These are phyloP conservation scores for Ajuga reptans DNA, from an alignment of 305 asterid genomes.

Conservation along the genomic window DNA sequence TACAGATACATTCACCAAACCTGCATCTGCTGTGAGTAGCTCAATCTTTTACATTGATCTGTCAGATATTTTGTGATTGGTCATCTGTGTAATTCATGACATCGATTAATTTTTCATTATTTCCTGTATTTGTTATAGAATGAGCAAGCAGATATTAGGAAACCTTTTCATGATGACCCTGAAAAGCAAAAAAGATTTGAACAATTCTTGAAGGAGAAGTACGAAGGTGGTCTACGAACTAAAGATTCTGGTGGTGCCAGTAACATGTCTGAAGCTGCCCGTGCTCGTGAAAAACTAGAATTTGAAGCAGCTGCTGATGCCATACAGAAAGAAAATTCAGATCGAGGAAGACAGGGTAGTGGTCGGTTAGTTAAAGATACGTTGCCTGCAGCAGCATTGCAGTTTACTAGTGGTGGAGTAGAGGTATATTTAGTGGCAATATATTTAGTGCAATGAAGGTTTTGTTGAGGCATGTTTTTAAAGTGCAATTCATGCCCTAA, in stretches of 20 bases:
- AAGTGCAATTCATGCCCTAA: slow-evolving; percentile 5
- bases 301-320: slow-evolving; percentile 77
- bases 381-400: slow-evolving; percentile 49
- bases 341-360: slow-evolving; percentile 36
- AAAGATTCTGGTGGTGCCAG: slow-evolving; percentile 82
- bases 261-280: slow-evolving; percentile 85
- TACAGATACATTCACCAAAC: slow-evolving; percentile 73
- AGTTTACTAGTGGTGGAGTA: slow-evolving; percentile 58
- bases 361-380: slow-evolving; percentile 45
- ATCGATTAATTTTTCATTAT: background rate
- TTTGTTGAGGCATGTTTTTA: background rate
- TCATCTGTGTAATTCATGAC: background rate
- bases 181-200: slow-evolving; percentile 85
- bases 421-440: slow-evolving; percentile 52
- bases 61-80: background rate
- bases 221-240: slow-evolving; percentile 83
- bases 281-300: slow-evolving; percentile 95
- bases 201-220: slow-evolving; percentile 92
- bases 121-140: slow-evolving; percentile 32
- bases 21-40: slow-evolving; percentile 66
- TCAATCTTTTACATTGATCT: slow-evolving; percentile 6
- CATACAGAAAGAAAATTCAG: slow-evolving; percentile 46
- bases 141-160: slow-evolving; percentile 44
- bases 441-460: slow-evolving; percentile 19
- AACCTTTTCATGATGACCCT: slow-evolving; percentile 70